Evolutionary conservation across 2,329 filamentous ascomycete genomes (phyloP).

Genomic region (Nannizzia gypsea): DNA sequence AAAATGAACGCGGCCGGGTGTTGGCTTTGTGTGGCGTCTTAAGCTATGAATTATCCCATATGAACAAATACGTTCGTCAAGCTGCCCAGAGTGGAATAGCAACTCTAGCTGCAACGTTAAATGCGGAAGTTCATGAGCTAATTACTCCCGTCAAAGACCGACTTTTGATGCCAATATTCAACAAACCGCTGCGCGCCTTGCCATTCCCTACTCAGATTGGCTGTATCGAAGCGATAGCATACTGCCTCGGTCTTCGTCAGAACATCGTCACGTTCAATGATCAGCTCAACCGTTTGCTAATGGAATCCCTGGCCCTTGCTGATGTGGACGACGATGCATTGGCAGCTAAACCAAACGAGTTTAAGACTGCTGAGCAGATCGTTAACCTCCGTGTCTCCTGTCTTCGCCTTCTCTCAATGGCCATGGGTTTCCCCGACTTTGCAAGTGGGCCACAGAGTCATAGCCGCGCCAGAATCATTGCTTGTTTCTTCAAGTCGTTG

Average conservation of each 20-base stretch:
- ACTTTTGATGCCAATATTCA: constrained; percentile 82
- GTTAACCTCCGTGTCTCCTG: constrained; percentile 85
- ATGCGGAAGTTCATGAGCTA: constrained; percentile 73
- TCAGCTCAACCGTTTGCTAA: constrained; percentile 73
- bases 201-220: constrained; percentile 94
- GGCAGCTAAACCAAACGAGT: constrained; percentile 84
- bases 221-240: constrained; percentile 95
- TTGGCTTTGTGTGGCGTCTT: constrained; percentile 72
- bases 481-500: constrained; percentile 94
- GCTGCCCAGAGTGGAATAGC: constrained; percentile 72
- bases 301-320: constrained; percentile 86
- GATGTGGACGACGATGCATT: constrained; percentile 90
- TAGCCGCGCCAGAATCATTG: constrained; percentile 59
- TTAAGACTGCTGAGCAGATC: constrained; percentile 90
- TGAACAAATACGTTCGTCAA: constrained; percentile 88
- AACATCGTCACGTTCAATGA: constrained; percentile 90
- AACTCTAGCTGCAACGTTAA: constrained; percentile 66
- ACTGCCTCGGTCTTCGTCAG: constrained; percentile 77
- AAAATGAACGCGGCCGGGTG: constrained; percentile 54
- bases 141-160: constrained; percentile 83
- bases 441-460: constrained; percentile 59
- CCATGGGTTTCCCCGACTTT: constrained; percentile 88
- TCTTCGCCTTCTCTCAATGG: constrained; percentile 81
- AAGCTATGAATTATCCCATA: constrained; percentile 80
- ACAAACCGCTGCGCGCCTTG: constrained; percentile 82